Percentiles rank a stretch among this genome's conserved stretches.
These are phyloP conservation scores for Globisporangium nagaii DNA, from an alignment of 352 stramenopile genomes.

Conservation along the genomic window DNA sequence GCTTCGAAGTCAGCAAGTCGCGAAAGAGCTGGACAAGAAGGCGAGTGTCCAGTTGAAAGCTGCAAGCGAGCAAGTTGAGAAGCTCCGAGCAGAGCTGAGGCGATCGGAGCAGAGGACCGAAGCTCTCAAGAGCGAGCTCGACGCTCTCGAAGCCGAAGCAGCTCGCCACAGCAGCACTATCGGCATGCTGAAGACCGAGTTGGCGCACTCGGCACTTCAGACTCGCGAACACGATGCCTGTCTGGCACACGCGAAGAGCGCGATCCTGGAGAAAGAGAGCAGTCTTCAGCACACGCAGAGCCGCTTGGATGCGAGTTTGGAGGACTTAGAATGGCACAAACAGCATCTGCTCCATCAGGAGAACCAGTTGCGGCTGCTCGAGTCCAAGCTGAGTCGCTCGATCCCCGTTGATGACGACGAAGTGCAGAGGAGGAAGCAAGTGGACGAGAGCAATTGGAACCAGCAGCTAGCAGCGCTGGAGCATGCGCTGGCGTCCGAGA, in stretches of 20 bases:
- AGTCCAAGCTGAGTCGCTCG: conserved; percentile 43
- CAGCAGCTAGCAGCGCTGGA: conserved; percentile 51
- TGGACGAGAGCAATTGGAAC: conserved; percentile 57
- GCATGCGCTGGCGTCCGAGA: conserved; percentile 37
- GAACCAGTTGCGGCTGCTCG: conserved; percentile 39
- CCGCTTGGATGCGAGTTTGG: conserved; percentile 7
- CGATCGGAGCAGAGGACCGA: neutral
- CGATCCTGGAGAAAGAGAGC: neutral
- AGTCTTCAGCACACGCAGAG: conserved; percentile 22
- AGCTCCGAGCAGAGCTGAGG: conserved; percentile 15
- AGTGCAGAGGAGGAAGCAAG: conserved; percentile 22
- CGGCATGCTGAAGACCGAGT: neutral
- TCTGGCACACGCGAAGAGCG: neutral
- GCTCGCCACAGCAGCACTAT: neutral
- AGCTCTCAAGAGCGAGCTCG: conserved; percentile 1
- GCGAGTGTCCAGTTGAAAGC: conserved; percentile 10
- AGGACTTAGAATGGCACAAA: conserved; percentile 32
- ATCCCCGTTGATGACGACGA: conserved; percentile 50
- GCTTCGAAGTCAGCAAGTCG: neutral
- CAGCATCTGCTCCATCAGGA: conserved; percentile 27
- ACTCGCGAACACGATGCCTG: neutral
- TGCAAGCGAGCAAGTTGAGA: conserved; percentile 12
- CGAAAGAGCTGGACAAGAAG: conserved; percentile 14
- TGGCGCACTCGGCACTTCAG: neutral
- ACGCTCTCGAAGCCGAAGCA: neutral